Conservation (phyloP, 352 stramenopile species). For the Pythium phragmiticola region DNA sequence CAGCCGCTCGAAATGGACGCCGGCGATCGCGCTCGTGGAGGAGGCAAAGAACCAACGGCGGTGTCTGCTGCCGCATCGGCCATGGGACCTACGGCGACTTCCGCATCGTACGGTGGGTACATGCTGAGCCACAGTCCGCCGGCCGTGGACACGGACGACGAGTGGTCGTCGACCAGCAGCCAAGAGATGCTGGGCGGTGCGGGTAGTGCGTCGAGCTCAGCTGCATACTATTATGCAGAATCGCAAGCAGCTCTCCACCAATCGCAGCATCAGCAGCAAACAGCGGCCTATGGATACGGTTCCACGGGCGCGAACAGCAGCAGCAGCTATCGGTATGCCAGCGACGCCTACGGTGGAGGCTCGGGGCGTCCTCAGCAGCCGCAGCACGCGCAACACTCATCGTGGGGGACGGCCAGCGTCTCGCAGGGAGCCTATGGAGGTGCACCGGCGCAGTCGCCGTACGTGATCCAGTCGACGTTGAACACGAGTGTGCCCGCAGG, state of each 20-base stretch:
- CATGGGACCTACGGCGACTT: neutral
- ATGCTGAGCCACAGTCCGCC: constrained; percentile 23
- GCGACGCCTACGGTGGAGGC: constrained; percentile 6
- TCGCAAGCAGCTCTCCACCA: constrained; percentile 5
- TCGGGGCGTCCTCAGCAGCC: neutral
- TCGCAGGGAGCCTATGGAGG: constrained; percentile 4
- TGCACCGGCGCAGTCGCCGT: constrained; percentile 5
- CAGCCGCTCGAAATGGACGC: constrained; percentile 8
- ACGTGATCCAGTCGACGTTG: constrained; percentile 16
- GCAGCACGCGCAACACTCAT: constrained; percentile 13
- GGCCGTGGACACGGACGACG: constrained; percentile 25
- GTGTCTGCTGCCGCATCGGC: neutral
- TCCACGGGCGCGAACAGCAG: neutral
- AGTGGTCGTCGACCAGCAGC: constrained; percentile 26
- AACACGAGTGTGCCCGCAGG: constrained; percentile 3
- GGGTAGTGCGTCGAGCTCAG: constrained; percentile 2
- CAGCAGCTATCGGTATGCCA: constrained; percentile 17
- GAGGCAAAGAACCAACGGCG: constrained; percentile 1
- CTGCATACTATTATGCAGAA: constrained; percentile 23
- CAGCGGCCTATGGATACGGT: constrained; percentile 10
- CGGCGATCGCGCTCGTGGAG: constrained; percentile 2
- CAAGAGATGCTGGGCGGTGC: constrained; percentile 22
- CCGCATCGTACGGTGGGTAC: constrained; percentile 10
- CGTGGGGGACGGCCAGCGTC: constrained; percentile 3
- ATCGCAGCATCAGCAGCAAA: constrained; percentile 5